Evolutionary conservation across 139 green algal species (phyloP), one percentile per base, ranked within the genome.

Genomic region (Nannochloris sp.): DNA sequence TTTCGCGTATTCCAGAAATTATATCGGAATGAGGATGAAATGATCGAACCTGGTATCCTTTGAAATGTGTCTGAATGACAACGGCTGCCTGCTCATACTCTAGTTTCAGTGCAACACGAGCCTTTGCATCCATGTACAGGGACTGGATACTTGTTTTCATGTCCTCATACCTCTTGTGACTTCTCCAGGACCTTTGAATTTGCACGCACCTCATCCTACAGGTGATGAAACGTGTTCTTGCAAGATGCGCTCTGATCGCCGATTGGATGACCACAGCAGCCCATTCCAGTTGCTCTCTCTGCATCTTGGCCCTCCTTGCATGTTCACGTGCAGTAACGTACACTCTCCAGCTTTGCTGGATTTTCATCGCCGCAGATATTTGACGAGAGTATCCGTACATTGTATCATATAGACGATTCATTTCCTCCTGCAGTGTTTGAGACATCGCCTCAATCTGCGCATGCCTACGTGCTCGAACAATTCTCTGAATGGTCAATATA

Each of bases 341-440:
- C 8, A 8, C 34, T 40, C 34, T 40, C 34, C 34, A 40, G 34
- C 34, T 40, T 40, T 11, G 34, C 34, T 40, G 34, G 34, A 40
- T 40, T 40, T 40, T 40, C 34, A 40, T 40, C 34, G 34, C 34
- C 34, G 34, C 34, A 40, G 34, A 40, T 40, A 40, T 40, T 40
- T 11, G 34, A 11, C 34, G 34, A 9, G 34, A 40, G 8, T 40
- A 40, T 10, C 9, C 9, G 34, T 40, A 40, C 34, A 40, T 2
- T 10, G 34, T 40, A 12, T 10, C 34, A 14, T 40, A 40, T 40
- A 88, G 60, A 31, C 53, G 43, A 2, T 76, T 53, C 4, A 61
- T 37, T 23, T 51, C 19, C 29, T 49, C 36, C 60, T 67, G 68
- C 60, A 78, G 51, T 24, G 61, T 53, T 19, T 71, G 53, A 54